A percentile compares a stretch with the other conserved stretches of the same genome.
These are phyloP conservation scores for Penicillium mononematosum DNA, from an alignment of 495 filamentous ascomycete species.

Conservation along the genomic window DNA sequence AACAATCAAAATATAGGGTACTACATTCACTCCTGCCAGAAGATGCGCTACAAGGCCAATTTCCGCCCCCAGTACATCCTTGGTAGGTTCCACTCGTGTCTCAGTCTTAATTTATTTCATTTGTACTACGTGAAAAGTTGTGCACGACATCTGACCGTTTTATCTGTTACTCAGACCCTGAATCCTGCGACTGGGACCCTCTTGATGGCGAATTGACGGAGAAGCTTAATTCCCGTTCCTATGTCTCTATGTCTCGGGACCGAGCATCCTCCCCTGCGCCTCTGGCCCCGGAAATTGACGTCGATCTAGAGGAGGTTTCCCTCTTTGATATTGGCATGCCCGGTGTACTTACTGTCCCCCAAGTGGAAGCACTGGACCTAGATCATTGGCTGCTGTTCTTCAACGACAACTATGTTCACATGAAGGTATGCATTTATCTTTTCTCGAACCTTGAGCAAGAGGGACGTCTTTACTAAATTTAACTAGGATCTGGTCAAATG, in stretches of 20 bases:
- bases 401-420: conserved; percentile 41
- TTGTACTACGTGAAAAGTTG: not conserved
- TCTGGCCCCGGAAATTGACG: conserved; percentile 29
- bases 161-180: conserved; percentile 55
- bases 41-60: conserved; percentile 89
- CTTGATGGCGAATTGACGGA: conserved; percentile 64
- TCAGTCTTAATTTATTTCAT: not conserved
- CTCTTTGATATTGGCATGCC: conserved; percentile 74
- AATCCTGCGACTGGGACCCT: conserved; percentile 70
- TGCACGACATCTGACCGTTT: not conserved
- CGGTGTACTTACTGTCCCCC: conserved; percentile 63
- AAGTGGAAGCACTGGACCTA: conserved; percentile 63
- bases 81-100: conserved; percentile 35
- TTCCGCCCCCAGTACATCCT: conserved; percentile 82
- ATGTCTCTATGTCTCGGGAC: conserved; percentile 64
- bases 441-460: not conserved
- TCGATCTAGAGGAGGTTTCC: conserved; percentile 46
- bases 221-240: conserved; percentile 63
- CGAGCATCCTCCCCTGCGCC: conserved; percentile 19
- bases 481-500: conserved; percentile 62
- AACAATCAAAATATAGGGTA: conserved; percentile 45
- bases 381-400: conserved; percentile 54
- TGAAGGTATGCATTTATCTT: conserved; percentile 37
- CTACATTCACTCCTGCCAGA: conserved; percentile 70
- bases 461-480: conserved; percentile 28